A percentile compares a stretch with the other conserved stretches of the same genome.
These are phyloP conservation scores for Cicer chorassanicum DNA, from an alignment of 306 rosid genomes.

Conservation along the genomic window DNA sequence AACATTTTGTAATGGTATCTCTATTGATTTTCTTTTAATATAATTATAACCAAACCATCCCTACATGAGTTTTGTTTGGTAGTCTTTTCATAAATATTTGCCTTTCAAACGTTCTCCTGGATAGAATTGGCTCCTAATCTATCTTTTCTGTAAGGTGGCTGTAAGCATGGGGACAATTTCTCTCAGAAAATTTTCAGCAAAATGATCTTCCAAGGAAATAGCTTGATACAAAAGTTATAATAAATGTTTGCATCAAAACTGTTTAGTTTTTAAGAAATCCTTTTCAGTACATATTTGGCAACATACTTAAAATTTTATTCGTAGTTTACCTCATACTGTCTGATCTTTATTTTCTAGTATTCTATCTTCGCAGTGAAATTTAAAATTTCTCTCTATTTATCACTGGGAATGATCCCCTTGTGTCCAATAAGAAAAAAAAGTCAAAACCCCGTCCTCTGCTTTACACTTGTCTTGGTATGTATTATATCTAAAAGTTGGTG, in stretches of 20 bases:
- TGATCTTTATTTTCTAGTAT: not conserved
- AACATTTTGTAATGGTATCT: not conserved
- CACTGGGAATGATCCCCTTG: too few species aligned
- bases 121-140: conserved; percentile 11
- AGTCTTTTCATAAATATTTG: conserved; percentile 1
- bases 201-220: conserved; percentile 9
- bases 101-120: conserved; percentile 15
- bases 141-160: not conserved
- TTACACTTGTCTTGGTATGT: conserved; percentile 32
- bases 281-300: conserved; percentile 18
- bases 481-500: conserved; percentile 22
- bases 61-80: conserved; percentile 1
- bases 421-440: not conserved
- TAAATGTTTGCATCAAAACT: conserved; percentile 20
- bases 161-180: not conserved
- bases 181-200: not conserved
- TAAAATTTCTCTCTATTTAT: not conserved
- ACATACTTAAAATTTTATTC: not conserved
- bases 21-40: conserved; percentile 9
- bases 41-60: not conserved
- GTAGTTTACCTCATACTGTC: conserved; percentile 2
- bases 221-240: not conserved
- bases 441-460: conserved; percentile 15
- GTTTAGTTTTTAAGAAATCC: conserved; percentile 1
- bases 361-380: conserved; percentile 14